Conservation (phyloP, 305 asterid genomes). For the Fraxinus greggii region DNA sequence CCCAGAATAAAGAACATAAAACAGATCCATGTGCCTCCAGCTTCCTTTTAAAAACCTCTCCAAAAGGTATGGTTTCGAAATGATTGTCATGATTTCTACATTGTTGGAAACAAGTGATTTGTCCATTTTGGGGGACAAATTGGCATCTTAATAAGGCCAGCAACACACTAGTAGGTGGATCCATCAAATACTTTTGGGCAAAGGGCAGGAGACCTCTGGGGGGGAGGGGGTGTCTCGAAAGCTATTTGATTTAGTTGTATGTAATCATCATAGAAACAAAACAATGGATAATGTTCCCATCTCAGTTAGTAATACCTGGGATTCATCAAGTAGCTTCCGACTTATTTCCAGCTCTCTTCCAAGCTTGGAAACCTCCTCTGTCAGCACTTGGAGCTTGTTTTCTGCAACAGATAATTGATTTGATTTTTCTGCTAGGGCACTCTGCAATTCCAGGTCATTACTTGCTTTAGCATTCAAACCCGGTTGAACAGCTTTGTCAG, state of each 20-base stretch:
- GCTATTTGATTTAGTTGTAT: background rate
- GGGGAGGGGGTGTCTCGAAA: background rate
- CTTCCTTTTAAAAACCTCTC: background rate
- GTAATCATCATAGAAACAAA: background rate
- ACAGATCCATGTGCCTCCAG: background rate
- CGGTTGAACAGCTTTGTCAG: conserved; percentile 42
- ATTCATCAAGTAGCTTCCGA: conserved; percentile 83
- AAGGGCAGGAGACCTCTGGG: background rate
- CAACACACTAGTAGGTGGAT: background rate
- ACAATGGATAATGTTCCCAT: background rate
- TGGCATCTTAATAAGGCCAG: background rate
- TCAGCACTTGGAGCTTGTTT: conserved; percentile 48
- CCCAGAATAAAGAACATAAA: background rate
- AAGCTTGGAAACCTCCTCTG: conserved; percentile 67
- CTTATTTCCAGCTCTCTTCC: conserved; percentile 73
- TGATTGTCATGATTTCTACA: background rate
- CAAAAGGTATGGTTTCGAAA: background rate
- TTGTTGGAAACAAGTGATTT: background rate
- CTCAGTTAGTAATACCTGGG: conserved; percentile 66
- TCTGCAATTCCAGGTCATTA: conserved; percentile 52
- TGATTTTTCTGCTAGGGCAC: conserved; percentile 60
- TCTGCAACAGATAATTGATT: conserved; percentile 60
- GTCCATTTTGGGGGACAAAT: background rate
- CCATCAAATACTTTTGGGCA: background rate
- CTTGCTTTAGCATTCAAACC: conserved; percentile 43